Conservation (phyloP, 2,329 filamentous ascomycete species). For the Thelonectria blattea region DNA sequence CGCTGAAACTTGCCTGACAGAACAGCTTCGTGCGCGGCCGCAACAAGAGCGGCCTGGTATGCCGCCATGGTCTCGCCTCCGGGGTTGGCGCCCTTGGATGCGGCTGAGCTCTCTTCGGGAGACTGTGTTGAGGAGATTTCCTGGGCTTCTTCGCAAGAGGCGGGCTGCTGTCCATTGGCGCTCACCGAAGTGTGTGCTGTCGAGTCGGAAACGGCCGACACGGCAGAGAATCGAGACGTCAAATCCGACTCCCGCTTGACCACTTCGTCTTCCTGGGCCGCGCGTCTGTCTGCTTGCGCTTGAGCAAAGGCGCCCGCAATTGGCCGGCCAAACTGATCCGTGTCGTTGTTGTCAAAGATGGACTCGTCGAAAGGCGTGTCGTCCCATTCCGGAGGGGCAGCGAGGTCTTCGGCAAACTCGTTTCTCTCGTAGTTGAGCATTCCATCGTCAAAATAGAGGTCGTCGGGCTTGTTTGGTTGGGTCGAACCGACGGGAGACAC, state of each 20-base stretch:
- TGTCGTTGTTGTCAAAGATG: slow-evolving; percentile 73
- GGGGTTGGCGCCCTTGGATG: slow-evolving; percentile 16
- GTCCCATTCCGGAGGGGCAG: slow-evolving; percentile 51
- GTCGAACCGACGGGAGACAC: slow-evolving; percentile 21
- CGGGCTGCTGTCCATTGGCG: slow-evolving; percentile 32
- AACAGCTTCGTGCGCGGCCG: slow-evolving; percentile 78
- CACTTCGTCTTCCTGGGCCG: slow-evolving; percentile 31
- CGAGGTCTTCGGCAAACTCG: slow-evolving; percentile 55
- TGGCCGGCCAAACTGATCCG: slow-evolving; percentile 66
- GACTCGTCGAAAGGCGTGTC: slow-evolving; percentile 72
- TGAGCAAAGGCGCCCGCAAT: slow-evolving; percentile 64
- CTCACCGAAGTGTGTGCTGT: slow-evolving; percentile 61
- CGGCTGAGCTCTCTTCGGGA: slow-evolving; percentile 17
- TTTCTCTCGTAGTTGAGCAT: slow-evolving; percentile 54
- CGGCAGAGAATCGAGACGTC: slow-evolving; percentile 52
- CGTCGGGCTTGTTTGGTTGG: slow-evolving; percentile 53
- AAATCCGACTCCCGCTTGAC: slow-evolving; percentile 55
- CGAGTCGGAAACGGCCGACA: slow-evolving; percentile 52
- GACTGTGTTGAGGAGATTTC: slow-evolving; percentile 17
- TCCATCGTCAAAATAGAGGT: slow-evolving; percentile 74
- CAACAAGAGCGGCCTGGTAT: slow-evolving; percentile 84
- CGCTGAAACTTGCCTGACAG: slow-evolving; percentile 77
- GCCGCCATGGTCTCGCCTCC: slow-evolving; percentile 54
- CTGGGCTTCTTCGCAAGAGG: slow-evolving; percentile 15
- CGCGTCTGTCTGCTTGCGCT: slow-evolving; percentile 55